Base-by-base conservation (phyloP, 164 flowering plant species). In the Annona squamosa region DNA sequence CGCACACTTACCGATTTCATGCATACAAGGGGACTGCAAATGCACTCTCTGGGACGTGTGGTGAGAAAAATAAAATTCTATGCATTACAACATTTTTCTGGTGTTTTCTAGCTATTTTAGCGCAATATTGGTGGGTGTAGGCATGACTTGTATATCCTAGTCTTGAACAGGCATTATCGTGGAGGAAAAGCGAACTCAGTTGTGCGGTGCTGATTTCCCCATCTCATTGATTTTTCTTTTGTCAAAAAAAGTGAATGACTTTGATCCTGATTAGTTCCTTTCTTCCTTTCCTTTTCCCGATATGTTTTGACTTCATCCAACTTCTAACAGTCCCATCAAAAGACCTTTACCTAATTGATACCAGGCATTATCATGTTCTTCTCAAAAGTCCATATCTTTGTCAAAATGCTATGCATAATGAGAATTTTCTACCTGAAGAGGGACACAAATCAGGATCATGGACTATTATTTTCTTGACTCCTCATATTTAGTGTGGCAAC, bases 1-100 rank as follows among this genome's bases (percentile, higher is more conserved):
- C 93, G 92, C 78, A 94, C 97, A 2, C 82, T 94, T 48, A 90
- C 98, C 3, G 97, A 94, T 72, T 94, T 94, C 81, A 92, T 94
- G 98, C 98, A 94, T 81, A 76, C 89, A 71, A 87, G 97, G 81
- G 98, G 98, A 73, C 81, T 94, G 37, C 84, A 84, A 80, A 90
- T 94, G 94, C 81, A 79, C 48, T 94, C 98, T 61, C 83, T 94
- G 84, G 98, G 97, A 71, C 87, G 86, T 74, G 97, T 94, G 97
- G 98, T 94, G 73, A 85, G 90, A 67, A 67, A 18, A 68, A 9
- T 42, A 4, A 46, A 41, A 26, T 69, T 16, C 19, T 10, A 26
- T 45, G 48, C 65, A 41, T 4, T n/a, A 68, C 5, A 63, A 10
- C 6, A 46, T 68, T 67, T 64, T 66, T 26, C 45, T 37, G 57